A percentile compares a stretch with the other conserved stretches of the same genome.
These are phyloP conservation scores for Salix koriyanagi DNA, from an alignment of 345 rosid genomes.

Conservation along the genomic window DNA sequence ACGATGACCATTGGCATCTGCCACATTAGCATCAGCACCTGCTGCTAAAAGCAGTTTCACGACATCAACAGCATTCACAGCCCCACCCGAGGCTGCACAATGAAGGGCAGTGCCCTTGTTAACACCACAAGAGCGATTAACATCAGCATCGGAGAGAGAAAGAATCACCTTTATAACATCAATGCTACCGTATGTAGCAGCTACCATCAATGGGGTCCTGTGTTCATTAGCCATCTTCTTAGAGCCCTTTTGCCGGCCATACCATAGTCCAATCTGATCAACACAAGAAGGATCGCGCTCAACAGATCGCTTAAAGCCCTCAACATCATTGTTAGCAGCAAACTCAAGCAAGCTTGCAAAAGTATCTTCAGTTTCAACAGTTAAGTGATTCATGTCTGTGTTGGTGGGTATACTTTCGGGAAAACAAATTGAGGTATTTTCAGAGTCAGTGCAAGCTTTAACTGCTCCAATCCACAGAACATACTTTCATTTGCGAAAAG, in stretches of 20 bases:
- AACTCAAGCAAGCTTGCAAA: constrained; percentile 88
- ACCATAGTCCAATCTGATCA: constrained; percentile 82
- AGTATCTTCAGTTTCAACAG: constrained; percentile 71
- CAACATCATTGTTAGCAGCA: constrained; percentile 82
- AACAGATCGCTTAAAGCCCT: constrained; percentile 52
- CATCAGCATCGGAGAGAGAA: constrained; percentile 65
- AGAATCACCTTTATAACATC: constrained; percentile 71
- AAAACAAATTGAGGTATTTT: constrained; percentile 16
- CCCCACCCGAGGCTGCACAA: constrained; percentile 93
- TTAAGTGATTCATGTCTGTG: constrained; percentile 70
- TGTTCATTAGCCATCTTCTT: constrained; percentile 77
- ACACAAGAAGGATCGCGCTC: constrained; percentile 61
- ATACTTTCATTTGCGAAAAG: constrained; percentile 45
- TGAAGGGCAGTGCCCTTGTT: constrained; percentile 82
- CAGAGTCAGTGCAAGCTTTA: constrained; percentile 27
- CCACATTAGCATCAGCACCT: constrained; percentile 68
- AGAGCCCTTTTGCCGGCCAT: constrained; percentile 77
- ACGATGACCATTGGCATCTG: constrained; percentile 57
- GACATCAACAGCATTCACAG: constrained; percentile 62
- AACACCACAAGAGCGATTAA: constrained; percentile 59
- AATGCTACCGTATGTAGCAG: constrained; percentile 80
- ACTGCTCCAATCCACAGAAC: constrained; percentile 49
- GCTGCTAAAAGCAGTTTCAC: constrained; percentile 75
- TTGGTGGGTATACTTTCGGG: constrained; percentile 33
- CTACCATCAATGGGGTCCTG: constrained; percentile 90